A percentile compares a stretch with the other conserved stretches of the same genome.
Evolutionary conservation across 148 eudicot genomes (phyloP).

Genomic region (Nepenthes mirabilis): DNA sequence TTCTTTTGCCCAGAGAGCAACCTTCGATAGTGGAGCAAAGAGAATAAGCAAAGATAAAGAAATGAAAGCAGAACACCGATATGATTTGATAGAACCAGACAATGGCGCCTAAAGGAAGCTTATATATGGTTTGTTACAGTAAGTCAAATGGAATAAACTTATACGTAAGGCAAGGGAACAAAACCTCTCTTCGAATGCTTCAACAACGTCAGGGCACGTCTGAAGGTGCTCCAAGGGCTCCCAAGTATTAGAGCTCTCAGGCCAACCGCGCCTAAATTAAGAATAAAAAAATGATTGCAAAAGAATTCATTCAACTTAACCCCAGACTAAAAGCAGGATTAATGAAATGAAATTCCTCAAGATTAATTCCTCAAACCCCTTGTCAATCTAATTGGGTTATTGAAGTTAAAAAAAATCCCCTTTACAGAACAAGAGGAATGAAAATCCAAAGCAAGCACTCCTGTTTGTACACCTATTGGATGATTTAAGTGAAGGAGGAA

Average conservation of each 20-base stretch:
- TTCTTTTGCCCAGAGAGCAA: conserved; percentile 42
- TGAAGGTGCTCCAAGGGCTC: conserved; percentile 80
- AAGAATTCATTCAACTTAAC: not conserved
- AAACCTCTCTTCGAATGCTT: conserved; percentile 86
- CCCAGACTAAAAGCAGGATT: not conserved
- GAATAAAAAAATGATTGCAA: conserved; percentile 7
- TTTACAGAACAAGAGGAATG: not conserved
- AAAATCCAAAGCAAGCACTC: not conserved
- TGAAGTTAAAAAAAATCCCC: not conserved
- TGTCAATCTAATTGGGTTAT: not conserved
- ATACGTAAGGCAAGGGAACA: conserved; percentile 7
- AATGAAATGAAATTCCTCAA: not conserved
- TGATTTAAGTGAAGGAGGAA: not conserved
- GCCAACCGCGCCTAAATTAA: conserved; percentile 92
- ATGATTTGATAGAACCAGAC: not conserved
- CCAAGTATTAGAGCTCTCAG: conserved; percentile 92
- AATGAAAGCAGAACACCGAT: conserved; percentile 1
- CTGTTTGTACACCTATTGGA: not conserved
- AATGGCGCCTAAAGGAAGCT: not conserved
- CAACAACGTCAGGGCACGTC: conserved; percentile 72
- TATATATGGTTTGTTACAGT: too few relatives aligned
- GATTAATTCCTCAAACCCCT: not conserved
- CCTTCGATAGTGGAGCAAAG: conserved; percentile 19
- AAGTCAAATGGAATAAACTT: not conserved
- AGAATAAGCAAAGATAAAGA: conserved; percentile 6